Percentiles rank a stretch among this genome's conserved stretches.
These are phyloP conservation scores for Mycena rosella DNA, from an alignment of 768 basidiomycete species.

Conservation along the genomic window DNA sequence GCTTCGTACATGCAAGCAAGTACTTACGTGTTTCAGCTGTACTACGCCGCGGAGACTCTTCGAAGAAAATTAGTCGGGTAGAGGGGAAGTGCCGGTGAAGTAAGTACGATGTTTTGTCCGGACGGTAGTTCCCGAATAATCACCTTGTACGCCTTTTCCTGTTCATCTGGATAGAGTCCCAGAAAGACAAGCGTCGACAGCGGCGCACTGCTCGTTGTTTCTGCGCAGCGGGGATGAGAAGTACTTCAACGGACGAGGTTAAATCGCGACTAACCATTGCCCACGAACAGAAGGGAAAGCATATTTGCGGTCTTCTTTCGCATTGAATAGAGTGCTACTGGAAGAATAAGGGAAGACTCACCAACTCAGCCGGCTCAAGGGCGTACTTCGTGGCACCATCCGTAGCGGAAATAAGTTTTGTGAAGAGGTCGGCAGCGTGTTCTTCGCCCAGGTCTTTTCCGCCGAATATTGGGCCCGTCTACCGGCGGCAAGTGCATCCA, in stretches of 20 bases:
- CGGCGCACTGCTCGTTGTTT: conserved; percentile 47
- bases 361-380: conserved; percentile 20
- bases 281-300: conserved; percentile 50
- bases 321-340: not conserved
- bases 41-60: conserved; percentile 11
- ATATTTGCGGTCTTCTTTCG: conserved; percentile 42
- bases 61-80: not conserved
- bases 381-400: conserved; percentile 24
- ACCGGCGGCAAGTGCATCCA: conserved; percentile 13
- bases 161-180: conserved; percentile 46
- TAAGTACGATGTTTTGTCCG: conserved; percentile 7
- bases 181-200: conserved; percentile 47
- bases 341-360: conserved; percentile 9
- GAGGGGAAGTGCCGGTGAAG: not conserved
- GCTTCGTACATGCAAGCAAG: conserved; percentile 31
- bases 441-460: conserved; percentile 1
- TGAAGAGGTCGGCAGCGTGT: conserved; percentile 25
- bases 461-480: conserved; percentile 16
- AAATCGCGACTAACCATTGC: conserved; percentile 45
- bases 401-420: conserved; percentile 20
- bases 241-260: not conserved
- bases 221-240: conserved; percentile 20
- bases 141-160: conserved; percentile 45
- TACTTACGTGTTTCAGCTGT: conserved; percentile 12
- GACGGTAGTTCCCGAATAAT: conserved; percentile 33